These are phyloP conservation scores for Carex myosuroides DNA, from an alignment of 176 grass and related monocot species.

Conservation along the genomic window DNA sequence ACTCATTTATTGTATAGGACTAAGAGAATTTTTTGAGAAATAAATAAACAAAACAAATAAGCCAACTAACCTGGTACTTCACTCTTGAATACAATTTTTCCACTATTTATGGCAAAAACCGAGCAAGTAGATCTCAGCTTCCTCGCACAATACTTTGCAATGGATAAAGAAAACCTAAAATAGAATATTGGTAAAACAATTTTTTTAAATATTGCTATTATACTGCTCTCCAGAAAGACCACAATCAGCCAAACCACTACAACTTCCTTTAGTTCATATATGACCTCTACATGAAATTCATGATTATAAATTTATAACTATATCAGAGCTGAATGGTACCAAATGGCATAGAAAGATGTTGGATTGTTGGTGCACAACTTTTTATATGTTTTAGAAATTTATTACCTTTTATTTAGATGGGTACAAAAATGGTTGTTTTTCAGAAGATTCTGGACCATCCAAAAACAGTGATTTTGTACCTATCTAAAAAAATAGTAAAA, in stretches of 20 bases:
- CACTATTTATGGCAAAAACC: constrained; percentile 60
- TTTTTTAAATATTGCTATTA: constrained; percentile 4
- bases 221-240: neutral
- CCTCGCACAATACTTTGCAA: constrained; percentile 87
- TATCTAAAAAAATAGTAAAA: too few species aligned
- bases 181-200: neutral
- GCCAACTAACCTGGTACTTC: constrained; percentile 36
- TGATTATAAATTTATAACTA: neutral
- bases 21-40: neutral
- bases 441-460: too few species aligned
- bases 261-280: neutral
- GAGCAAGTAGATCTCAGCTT: constrained; percentile 62
- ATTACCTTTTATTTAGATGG: too few species aligned
- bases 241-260: neutral
- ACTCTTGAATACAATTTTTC: constrained; percentile 79
- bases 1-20: neutral
- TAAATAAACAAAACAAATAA: neutral
- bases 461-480: too few species aligned
- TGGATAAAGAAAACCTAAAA: constrained; percentile 46
- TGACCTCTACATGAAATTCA: neutral
- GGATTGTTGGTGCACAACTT: neutral
- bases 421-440: too few species aligned
- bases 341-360: neutral
- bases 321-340: neutral
- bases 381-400: too few species aligned